A percentile compares a stretch with the other conserved stretches of the same genome.
These are phyloP conservation scores for Pseudognaphalium luteoalbum DNA, from an alignment of 129 eudicot genomes.

Conservation along the genomic window DNA sequence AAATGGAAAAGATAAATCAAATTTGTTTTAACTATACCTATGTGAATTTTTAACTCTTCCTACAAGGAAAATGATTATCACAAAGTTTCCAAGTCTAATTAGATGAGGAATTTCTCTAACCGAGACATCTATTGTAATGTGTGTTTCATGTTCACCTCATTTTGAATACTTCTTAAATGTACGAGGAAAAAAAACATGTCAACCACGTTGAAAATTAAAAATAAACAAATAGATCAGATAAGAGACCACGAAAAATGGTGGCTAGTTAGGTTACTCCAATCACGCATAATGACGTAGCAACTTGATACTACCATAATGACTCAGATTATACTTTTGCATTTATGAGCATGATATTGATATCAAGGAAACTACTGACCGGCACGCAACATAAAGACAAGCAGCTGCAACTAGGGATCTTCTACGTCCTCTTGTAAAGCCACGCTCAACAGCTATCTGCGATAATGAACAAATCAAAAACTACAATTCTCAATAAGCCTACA, in stretches of 20 bases:
- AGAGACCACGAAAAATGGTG: no score
- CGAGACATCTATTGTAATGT: background rate
- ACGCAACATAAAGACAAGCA: slow-evolving; percentile 67
- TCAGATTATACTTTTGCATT: background rate
- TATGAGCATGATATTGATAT: background rate
- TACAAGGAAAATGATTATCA: background rate
- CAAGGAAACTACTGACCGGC: slow-evolving; percentile 49
- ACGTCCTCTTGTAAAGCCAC: slow-evolving; percentile 59
- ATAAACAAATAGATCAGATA: no score
- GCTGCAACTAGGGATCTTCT: slow-evolving; percentile 52
- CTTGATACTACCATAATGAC: background rate
- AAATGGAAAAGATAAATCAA: background rate
- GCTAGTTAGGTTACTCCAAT: background rate
- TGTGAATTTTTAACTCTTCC: background rate
- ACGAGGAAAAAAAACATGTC: background rate
- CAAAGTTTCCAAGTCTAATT: background rate
- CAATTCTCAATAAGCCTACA: background rate
- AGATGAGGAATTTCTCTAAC: no score
- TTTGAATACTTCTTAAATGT: background rate
- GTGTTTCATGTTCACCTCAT: background rate
- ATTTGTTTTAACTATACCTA: background rate
- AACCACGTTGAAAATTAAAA: no score
- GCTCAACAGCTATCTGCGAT: slow-evolving; percentile 57
- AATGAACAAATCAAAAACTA: background rate
- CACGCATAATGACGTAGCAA: background rate